A percentile compares a stretch with the other conserved stretches of the same genome.
These are phyloP conservation scores for Dentipellis fragilis DNA, from an alignment of 768 basidiomycete species.

Conservation along the genomic window DNA sequence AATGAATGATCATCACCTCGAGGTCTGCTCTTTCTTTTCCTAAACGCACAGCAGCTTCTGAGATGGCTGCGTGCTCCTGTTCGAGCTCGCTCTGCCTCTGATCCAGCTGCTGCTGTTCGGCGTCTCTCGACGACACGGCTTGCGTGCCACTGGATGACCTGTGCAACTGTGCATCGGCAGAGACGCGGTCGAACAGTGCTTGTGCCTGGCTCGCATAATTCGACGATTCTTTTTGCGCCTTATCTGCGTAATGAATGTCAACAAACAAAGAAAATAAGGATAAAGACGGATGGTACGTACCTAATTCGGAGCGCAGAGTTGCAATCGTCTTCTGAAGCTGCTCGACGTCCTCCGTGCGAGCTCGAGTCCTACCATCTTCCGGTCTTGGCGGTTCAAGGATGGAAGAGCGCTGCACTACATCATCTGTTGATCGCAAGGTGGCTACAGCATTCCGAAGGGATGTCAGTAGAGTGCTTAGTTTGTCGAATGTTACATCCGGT, in stretches of 20 bases:
- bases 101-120: constrained; percentile 36
- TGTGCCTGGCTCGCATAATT: constrained; percentile 25
- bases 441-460: constrained; percentile 17
- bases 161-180: constrained; percentile 10
- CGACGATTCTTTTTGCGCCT: constrained; percentile 35
- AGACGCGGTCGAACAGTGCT: constrained; percentile 45
- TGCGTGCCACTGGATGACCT: too few relatives aligned
- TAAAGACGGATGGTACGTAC: constrained; percentile 25
- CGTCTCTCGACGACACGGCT: neutral
- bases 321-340: constrained; percentile 41
- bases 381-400: constrained; percentile 6
- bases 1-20: constrained; percentile 37
- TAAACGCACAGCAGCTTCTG: constrained; percentile 51
- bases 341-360: constrained; percentile 34
- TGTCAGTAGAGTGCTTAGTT: constrained; percentile 17
- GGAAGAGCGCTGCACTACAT: neutral
- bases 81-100: constrained; percentile 48
- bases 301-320: constrained; percentile 45
- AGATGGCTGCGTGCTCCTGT: constrained; percentile 52
- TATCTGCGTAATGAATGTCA: constrained; percentile 24
- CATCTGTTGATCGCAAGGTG: neutral
- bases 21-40: constrained; percentile 54
- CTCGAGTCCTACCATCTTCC: constrained; percentile 12
- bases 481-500: constrained; percentile 17
- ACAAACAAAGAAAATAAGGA: neutral